phyloP scores from a whole-genome alignment of 2,329 filamentous ascomycete genomes.

The Calonectria leucothoes region DNA sequence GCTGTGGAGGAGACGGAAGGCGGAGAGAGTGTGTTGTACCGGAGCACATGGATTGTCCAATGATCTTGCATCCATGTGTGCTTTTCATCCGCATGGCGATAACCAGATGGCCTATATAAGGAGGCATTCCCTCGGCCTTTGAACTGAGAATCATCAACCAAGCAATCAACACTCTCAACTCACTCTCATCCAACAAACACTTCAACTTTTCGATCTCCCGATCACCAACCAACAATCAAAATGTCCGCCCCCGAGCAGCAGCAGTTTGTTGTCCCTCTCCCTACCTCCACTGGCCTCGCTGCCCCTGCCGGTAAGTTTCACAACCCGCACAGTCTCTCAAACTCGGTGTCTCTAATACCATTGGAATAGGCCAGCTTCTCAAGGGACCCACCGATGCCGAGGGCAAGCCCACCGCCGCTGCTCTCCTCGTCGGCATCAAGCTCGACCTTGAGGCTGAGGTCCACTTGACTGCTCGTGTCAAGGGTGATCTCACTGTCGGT shows the following conservation, averaged over 20 bases:
- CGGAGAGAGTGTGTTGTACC: neutral
- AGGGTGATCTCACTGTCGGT: conserved; percentile 2
- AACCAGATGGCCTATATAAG: neutral
- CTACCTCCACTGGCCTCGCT: conserved; percentile 2
- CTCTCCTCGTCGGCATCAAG: conserved; percentile 1
- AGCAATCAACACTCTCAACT: conserved; percentile 5
- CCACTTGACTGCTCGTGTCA: conserved; percentile 2
- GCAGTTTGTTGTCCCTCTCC: conserved; percentile 2
- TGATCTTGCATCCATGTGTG: neutral
- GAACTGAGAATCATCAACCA: neutral
- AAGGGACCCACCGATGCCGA: neutral
- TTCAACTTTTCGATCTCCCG: neutral
- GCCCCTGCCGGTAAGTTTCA: neutral
- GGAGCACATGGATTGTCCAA: neutral
- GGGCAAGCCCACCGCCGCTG: conserved; percentile 1
- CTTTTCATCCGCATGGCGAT: neutral
- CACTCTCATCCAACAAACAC: neutral
- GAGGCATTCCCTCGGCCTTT: neutral
- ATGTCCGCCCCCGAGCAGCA: conserved; percentile 2
- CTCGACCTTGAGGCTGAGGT: conserved; percentile 1
- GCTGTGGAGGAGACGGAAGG: neutral
- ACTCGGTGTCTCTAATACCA: neutral
- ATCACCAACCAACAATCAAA: conserved; percentile 4
- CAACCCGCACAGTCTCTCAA: neutral
- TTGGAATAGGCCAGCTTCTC: neutral